phyloP scores from a whole-genome alignment of 2,329 filamentous ascomycete species.

The Hypoxylon sp. region DNA sequence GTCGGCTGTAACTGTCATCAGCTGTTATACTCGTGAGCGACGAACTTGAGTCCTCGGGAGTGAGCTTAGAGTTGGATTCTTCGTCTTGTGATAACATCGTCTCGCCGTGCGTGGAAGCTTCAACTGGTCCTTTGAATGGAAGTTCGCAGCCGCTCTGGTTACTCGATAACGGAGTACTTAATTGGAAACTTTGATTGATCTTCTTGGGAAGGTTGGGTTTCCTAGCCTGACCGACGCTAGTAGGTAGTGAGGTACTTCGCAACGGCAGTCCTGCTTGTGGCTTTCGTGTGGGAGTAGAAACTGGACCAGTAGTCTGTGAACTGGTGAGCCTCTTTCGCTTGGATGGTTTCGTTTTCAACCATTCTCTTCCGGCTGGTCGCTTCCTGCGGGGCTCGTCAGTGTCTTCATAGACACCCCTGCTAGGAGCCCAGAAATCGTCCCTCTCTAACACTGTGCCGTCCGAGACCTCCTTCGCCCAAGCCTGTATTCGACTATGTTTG shows the following conservation, averaged over 20 bases:
- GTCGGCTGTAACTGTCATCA: slow-evolving; percentile 1
- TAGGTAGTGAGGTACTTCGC: slow-evolving; percentile 31
- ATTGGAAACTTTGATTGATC: slow-evolving; percentile 48
- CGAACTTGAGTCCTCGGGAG: not conserved
- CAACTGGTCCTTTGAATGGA: not conserved
- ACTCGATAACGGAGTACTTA: slow-evolving; percentile 50
- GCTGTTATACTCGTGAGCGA: not conserved
- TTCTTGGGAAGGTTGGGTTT: slow-evolving; percentile 10
- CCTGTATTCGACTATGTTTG: slow-evolving; percentile 47
- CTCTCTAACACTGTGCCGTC: slow-evolving; percentile 39
- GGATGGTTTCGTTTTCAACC: slow-evolving; percentile 50
- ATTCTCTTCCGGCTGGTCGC: slow-evolving; percentile 47
- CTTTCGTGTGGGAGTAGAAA: slow-evolving; percentile 47
- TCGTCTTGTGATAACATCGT: slow-evolving; percentile 2
- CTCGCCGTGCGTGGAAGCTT: not conserved
- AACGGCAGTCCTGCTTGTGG: slow-evolving; percentile 6
- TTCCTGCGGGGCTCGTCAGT: slow-evolving; percentile 39
- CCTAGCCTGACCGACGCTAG: slow-evolving; percentile 2
- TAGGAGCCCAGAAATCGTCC: slow-evolving; percentile 53
- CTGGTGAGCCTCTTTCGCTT: slow-evolving; percentile 46
- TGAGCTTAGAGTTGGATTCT: slow-evolving; percentile 5
- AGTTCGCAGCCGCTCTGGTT: slow-evolving; percentile 32
- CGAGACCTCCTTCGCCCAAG: slow-evolving; percentile 49
- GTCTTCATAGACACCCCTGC: slow-evolving; percentile 11
- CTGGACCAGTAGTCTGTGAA: slow-evolving; percentile 39